These are phyloP conservation scores for Agarophyton chilense DNA, from an alignment of 23 red algal species.

Conservation along the genomic window DNA sequence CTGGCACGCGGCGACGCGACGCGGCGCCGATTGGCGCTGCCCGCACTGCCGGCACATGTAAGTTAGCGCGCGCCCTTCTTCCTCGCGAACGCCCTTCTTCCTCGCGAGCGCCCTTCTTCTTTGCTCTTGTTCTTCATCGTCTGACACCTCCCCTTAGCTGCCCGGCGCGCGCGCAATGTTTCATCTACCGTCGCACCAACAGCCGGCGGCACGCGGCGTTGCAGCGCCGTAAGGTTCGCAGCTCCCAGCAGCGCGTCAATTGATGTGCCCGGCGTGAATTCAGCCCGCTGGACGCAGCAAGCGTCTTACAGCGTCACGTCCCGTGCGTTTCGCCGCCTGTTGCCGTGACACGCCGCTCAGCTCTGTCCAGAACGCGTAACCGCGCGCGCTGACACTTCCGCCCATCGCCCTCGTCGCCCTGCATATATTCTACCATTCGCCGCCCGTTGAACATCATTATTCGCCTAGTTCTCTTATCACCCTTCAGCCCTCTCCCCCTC, in stretches of 20 bases:
- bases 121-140: too few relatives aligned
- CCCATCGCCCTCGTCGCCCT: background rate
- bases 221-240: background rate
- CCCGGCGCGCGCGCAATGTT: conserved; percentile 72
- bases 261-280: too few relatives aligned
- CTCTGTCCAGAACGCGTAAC: background rate
- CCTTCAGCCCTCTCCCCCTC: background rate
- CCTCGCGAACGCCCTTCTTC: background rate
- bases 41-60: conserved; percentile 77
- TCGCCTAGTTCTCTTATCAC: background rate
- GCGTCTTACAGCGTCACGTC: too few relatives aligned
- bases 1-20: conserved; percentile 32
- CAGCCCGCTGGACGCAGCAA: too few relatives aligned
- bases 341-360: background rate
- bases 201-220: conserved; percentile 51
- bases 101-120: background rate
- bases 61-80: background rate
- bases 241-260: background rate
- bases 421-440: too few relatives aligned
- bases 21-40: conserved; percentile 45
- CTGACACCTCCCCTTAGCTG: conserved; percentile 8
- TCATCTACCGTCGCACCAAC: conserved; percentile 79
- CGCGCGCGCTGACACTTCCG: conserved; percentile 4
- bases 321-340: too few relatives aligned
- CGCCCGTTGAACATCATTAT: too few relatives aligned